A percentile compares a stretch with the other conserved stretches of the same genome.
Evolutionary conservation across 805 yeast species (phyloP).

Genomic region (Lipomyces yamanashiensis): DNA sequence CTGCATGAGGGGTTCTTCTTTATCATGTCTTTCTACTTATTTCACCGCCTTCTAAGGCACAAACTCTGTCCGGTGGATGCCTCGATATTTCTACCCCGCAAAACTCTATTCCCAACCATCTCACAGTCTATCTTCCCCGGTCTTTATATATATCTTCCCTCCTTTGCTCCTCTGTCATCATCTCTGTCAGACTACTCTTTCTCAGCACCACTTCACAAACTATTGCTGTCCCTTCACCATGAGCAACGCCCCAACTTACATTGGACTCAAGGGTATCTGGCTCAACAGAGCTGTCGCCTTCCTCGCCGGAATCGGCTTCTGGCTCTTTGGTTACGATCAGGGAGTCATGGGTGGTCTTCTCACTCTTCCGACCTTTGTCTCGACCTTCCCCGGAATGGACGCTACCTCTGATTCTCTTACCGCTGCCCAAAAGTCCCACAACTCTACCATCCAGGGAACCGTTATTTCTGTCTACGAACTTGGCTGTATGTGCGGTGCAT

Average conservation of each 20-base stretch:
- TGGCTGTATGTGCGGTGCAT: conserved; percentile 77
- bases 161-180: background rate
- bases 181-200: background rate
- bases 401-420: conserved; percentile 6
- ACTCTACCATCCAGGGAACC: conserved; percentile 27
- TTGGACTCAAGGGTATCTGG: conserved; percentile 60
- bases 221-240: background rate
- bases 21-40: background rate
- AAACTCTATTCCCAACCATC: background rate
- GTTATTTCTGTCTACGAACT: conserved; percentile 57
- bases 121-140: background rate
- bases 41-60: background rate
- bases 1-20: background rate
- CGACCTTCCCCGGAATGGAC: conserved; percentile 25
- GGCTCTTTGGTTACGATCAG: conserved; percentile 77
- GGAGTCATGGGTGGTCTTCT: conserved; percentile 62
- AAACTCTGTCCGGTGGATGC: conserved; percentile 1
- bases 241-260: conserved; percentile 2
- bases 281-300: conserved; percentile 57
- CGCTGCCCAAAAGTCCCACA: conserved; percentile 11
- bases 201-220: background rate
- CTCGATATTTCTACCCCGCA: conserved; percentile 5
- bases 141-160: background rate
- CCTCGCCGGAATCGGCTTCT: conserved; percentile 67
- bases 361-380: conserved; percentile 23